A percentile compares a stretch with the other conserved stretches of the same genome.
Conservation (phyloP, 2,329 filamentous ascomycete genomes). For the Phoma sp. region DNA sequence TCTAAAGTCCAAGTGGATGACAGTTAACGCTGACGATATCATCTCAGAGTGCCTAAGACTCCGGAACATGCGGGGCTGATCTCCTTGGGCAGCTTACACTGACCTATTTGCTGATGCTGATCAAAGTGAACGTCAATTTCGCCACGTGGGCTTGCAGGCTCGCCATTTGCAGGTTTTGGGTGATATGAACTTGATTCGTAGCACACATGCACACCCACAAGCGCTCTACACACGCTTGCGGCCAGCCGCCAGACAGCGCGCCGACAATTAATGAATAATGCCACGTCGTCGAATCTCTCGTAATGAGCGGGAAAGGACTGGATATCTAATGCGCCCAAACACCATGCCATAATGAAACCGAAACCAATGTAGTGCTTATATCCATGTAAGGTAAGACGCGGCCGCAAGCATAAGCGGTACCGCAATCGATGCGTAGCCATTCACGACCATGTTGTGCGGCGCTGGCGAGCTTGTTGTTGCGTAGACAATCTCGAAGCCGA, state of each 20-base stretch:
- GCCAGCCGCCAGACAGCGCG: background rate
- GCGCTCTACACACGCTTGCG: constrained; percentile 8
- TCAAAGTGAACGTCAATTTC: background rate
- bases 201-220: constrained; percentile 12
- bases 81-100: constrained; percentile 1
- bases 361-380: constrained; percentile 14
- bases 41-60: background rate
- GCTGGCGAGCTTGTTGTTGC: constrained; percentile 55
- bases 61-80: background rate
- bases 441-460: constrained; percentile 31
- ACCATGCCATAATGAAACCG: constrained; percentile 11
- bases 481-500: constrained; percentile 81
- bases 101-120: background rate
- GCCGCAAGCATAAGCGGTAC: constrained; percentile 37
- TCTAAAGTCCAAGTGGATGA: too few species aligned
- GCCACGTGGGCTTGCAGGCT: background rate
- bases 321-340: constrained; percentile 37
- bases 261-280: background rate
- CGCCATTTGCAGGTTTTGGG: background rate
- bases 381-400: constrained; percentile 40
- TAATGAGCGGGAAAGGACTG: constrained; percentile 17
- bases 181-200: constrained; percentile 8
- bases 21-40: too few species aligned
- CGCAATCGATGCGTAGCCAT: constrained; percentile 36
- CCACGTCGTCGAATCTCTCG: constrained; percentile 3